Evolutionary conservation across 257 asterid genomes (phyloP), one percentile per base, ranked within the genome.

Genomic region (Solanum pinnatisectum): DNA sequence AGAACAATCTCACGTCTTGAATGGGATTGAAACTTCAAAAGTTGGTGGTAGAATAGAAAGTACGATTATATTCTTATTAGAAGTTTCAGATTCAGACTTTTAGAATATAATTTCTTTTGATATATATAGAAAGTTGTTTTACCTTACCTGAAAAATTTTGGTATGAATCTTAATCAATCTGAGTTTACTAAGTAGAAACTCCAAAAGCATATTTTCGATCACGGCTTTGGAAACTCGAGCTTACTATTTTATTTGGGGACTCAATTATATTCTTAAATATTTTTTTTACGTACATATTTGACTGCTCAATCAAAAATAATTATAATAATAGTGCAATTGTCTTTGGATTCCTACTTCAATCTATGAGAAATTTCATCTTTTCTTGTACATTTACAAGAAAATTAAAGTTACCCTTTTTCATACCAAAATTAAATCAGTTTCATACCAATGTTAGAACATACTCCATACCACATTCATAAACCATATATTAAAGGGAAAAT

Each of bases 331-430:
- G 46, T 35, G 27, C 27, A 35, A 35, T 20, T 73, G 46, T 44
- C 85, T 44, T 79, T 44, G 85, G 67, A 44, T 79, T 44, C 40
- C 67, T 44, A 79, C 25, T 79, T 44, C 63, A 27, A 79, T 60
- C 85, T 79, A 44, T 15, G 40, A 44, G 40, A 79, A 79, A 44
- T 46, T 40, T 4, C 67, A 79, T 79, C 1, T 79, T 46, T 79
- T 79, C 25, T 27, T 16, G 63, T 16, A 9, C 67, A 79, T 79
- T 79, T 44, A 44, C 67, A 79, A 44, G 39, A 73, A 73, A 73
- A 35, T 20, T 18, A 78, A 78, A 44, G 36, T 25, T 8, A 8
- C n/a, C 36, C 15, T 8, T 42, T 78, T 42, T 78, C 25, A 65
- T 78, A 42, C 63, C 30, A 30, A 30, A 30, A 30, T 30, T 30